Evolutionary conservation across 768 basidiomycete species (phyloP), one percentile per base, ranked within the genome.

Genomic region (Trametes elegans): DNA sequence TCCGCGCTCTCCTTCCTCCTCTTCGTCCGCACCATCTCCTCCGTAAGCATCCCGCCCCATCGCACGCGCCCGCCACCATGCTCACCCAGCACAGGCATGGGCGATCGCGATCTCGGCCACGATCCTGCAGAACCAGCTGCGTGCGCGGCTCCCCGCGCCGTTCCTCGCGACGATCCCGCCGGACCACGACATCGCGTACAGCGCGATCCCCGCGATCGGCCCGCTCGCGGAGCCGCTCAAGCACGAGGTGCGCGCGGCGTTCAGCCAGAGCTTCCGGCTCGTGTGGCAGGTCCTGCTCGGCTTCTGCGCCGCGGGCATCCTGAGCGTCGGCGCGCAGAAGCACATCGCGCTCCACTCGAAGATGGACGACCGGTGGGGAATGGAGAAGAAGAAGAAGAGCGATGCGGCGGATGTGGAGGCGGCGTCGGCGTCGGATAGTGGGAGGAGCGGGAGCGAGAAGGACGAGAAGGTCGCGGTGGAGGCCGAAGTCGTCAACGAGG

Each of bases 51-150:
- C n/a, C n/a, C n/a, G n/a, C n/a, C n/a, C n/a, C n/a, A n/a, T n/a
- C n/a, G n/a, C n/a, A n/a, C n/a, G n/a, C n/a, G n/a, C n/a, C n/a
- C n/a, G n/a, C n/a, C n/a, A n/a, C n/a, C n/a, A n/a, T n/a, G n/a
- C n/a, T n/a, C 13, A 9, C 34, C 1, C 13, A 7, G 14, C 5
- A 26, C 36, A 75, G 65, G 64, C 66, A 8, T 70, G 73, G 63
- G 76, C 74, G 7, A 66, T 77, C 51, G 64, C 70, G 3, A 67
- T 76, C 38, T 71, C 73, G 6, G 63, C 67, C 1, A 66, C 71
- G 0, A 56, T 75, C 36, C 64, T 77, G 5, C 71, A 73, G 50
- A 77, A 76, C 59, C 53, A 71, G 52, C 70, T 79, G 16, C 48
- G 51, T 3, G 61, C 54, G 8, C 50, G 58, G 1, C 62, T 78